Evolutionary conservation across 148 eudicot genomes (phyloP).

Genomic region (Rhododendron molle): DNA sequence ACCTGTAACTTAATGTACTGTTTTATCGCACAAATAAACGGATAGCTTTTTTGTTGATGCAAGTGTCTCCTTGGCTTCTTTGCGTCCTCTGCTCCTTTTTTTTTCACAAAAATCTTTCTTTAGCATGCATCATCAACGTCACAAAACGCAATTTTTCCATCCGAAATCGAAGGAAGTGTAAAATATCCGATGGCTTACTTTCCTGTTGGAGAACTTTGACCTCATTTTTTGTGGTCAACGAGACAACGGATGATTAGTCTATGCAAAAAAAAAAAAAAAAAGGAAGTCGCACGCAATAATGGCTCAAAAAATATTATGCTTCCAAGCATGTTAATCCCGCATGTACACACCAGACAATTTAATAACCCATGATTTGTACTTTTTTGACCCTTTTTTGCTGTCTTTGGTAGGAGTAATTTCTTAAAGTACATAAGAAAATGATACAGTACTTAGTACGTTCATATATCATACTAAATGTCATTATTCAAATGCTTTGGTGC

Average conservation of each 20-base stretch:
- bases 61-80: not conserved
- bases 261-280: no score
- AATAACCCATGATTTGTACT: not conserved
- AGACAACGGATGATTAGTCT: not conserved
- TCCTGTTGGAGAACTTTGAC: not conserved
- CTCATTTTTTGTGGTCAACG: not conserved
- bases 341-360: no score
- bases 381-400: no score
- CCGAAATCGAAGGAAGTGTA: not conserved
- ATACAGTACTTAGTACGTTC: not conserved
- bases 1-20: conserved; percentile 2
- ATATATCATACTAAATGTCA: no score
- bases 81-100: not conserved
- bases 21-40: not conserved
- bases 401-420: no score
- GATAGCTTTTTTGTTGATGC: not conserved
- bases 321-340: no score
- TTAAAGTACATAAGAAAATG: not conserved
- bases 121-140: not conserved
- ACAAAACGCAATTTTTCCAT: not conserved
- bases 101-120: not conserved
- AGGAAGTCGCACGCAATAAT: no score
- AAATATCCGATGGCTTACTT: not conserved
- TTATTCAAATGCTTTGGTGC: not conserved
- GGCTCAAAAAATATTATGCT: no score